Base-by-base conservation (phyloP, 169 alveolate genomes). In the Cryptosporidium baileyi region DNA sequence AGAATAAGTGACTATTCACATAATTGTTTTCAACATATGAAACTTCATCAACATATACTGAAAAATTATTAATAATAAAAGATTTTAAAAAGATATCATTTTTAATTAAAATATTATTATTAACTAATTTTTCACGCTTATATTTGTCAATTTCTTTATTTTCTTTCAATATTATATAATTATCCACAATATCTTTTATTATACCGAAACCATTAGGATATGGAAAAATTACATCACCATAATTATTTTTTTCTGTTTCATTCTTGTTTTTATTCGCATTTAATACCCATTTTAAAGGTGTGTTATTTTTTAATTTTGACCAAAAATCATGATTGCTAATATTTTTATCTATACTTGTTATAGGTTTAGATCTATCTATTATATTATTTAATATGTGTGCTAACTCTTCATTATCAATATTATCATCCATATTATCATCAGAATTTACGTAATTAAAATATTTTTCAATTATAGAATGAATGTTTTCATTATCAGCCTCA, bases 241-340 rank as follows among this genome's bases (percentile, higher is more conserved):
- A 24, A 38, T 60, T 32, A 15, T 24, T 0, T 32, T 38, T 26
- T 19, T 1, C 44, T 11, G 6, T 28, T 3, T 24, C 7, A 19
- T 38, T 8, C 7, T 41, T 5, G 34, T 2, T 19, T 7, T 26
- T 40, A 15, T 3, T 40, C 15, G 7, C 38, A 22, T 19, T 43
- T 41, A 13, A 19, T 13, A 54, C 65, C 85, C 85, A 74, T 8
- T 61, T 74, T n/a, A 51, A 44, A 4, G 85, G 85, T 13, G 85
- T 54, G 13, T 38, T 74, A 13, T 67, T 11, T 34, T 34, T 74
- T 19, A 74, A 61, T 43, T 41, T 74, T 3, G 54, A 54, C 85
- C 85, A 74, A 43, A 74, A 74, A 11, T 65, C 22, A 30, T 28
- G 60, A 15, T 38, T 47, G 13, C 41, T 44, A 2, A 17, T 15